A percentile compares a stretch with the other conserved stretches of the same genome.
phyloP scores from a whole-genome alignment of 192 early-diverging fungal species.

The Coemansia sp. region DNA sequence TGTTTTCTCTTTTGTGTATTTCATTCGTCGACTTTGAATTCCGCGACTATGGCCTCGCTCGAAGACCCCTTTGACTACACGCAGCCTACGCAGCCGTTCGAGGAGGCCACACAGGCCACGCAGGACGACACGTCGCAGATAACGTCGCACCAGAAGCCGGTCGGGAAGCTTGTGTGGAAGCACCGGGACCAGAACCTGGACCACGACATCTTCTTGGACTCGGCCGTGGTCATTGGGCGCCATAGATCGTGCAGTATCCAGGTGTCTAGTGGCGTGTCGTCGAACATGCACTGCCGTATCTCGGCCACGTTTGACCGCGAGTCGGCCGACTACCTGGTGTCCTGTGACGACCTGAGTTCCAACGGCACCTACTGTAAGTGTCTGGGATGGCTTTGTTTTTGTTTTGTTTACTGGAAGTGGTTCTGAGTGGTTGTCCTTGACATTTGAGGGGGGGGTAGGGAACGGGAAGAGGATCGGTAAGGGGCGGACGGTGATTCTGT shows the following conservation, averaged over 20 bases:
- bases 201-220: conserved; percentile 41
- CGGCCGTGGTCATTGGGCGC: conserved; percentile 40
- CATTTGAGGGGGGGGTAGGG: too few relatives aligned
- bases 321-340: conserved; percentile 18
- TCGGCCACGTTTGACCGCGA: conserved; percentile 30
- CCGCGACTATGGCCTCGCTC: conserved; percentile 15
- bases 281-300: conserved; percentile 50
- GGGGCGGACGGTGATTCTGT: conserved; percentile 49
- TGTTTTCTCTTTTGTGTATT: background rate
- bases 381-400: background rate
- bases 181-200: conserved; percentile 35
- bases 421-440: too few relatives aligned
- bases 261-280: conserved; percentile 42
- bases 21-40: background rate
- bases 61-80: conserved; percentile 45
- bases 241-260: conserved; percentile 47
- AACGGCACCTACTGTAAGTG: conserved; percentile 59
- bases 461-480: conserved; percentile 53
- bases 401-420: background rate
- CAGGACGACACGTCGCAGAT: conserved; percentile 34
- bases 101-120: conserved; percentile 41
- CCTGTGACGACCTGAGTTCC: conserved; percentile 54
- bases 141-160: conserved; percentile 23
- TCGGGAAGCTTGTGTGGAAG: conserved; percentile 50
- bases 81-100: conserved; percentile 51